These are phyloP conservation scores for Haematococcus sp. DNA, from an alignment of 139 green algal genomes.

Conservation along the genomic window DNA sequence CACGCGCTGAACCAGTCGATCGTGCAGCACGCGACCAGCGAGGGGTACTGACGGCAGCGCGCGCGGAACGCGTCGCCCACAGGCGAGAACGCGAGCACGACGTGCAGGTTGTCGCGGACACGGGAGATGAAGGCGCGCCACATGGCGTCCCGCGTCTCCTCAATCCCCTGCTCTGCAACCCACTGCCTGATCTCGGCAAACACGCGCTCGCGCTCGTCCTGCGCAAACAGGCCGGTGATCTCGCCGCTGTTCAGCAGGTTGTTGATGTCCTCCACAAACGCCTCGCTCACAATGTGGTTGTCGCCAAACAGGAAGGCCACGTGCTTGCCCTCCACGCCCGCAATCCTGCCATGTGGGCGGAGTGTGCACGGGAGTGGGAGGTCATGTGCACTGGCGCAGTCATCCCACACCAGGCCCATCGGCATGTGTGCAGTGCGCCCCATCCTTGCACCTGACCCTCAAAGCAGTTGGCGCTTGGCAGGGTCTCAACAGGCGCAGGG, in stretches of 20 bases:
- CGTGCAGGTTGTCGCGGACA: conserved; percentile 73
- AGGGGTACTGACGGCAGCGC: conserved; percentile 65
- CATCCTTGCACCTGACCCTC: too few relatives aligned
- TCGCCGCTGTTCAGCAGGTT: conserved; percentile 80
- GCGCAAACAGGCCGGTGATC: conserved; percentile 44
- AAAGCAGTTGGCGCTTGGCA: too few relatives aligned
- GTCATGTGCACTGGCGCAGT: too few relatives aligned
- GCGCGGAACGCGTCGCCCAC: conserved; percentile 75
- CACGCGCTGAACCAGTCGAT: conserved; percentile 81
- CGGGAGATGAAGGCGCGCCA: conserved; percentile 38
- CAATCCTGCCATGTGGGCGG: conserved; percentile 29
- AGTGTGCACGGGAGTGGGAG: background rate
- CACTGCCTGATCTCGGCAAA: conserved; percentile 14
- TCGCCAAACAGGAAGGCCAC: conserved; percentile 79
- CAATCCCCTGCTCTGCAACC: conserved; percentile 12
- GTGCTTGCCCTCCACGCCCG: conserved; percentile 63
- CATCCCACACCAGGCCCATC: too few relatives aligned
- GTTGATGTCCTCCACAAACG: conserved; percentile 83
- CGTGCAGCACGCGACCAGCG: conserved; percentile 79
- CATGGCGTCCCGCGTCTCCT: conserved; percentile 34
- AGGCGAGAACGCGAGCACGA: conserved; percentile 79
- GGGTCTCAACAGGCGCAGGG: too few relatives aligned
- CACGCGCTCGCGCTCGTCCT: conserved; percentile 15
- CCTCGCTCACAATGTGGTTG: conserved; percentile 71
- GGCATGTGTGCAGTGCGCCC: too few relatives aligned